These are phyloP conservation scores for Cordyceps cateniannulata DNA, from an alignment of 2,329 filamentous ascomycete genomes.

Conservation along the genomic window DNA sequence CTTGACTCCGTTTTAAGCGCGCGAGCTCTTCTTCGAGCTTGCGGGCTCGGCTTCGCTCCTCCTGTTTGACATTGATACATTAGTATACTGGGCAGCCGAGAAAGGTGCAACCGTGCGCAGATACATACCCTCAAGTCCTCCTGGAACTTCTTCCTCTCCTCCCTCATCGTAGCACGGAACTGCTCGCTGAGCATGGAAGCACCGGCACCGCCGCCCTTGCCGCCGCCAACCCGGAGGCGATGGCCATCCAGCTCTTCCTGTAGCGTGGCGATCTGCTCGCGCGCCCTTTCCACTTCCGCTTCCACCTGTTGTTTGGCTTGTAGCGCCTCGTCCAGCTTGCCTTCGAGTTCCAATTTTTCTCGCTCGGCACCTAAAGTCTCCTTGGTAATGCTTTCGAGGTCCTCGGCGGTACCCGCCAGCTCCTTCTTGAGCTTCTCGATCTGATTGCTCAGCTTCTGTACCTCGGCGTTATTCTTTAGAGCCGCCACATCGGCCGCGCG, in stretches of 20 bases:
- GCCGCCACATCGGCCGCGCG: constrained; percentile 53
- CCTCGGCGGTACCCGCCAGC: constrained; percentile 42
- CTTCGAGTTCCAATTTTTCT: constrained; percentile 42
- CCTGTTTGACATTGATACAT: constrained; percentile 28
- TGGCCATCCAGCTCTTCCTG: constrained; percentile 47
- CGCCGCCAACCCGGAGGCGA: constrained; percentile 36
- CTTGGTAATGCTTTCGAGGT: constrained; percentile 47
- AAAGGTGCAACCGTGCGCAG: neutral
- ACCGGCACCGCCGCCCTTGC: constrained; percentile 33
- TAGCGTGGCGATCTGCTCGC: constrained; percentile 33
- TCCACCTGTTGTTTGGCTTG: constrained; percentile 35
- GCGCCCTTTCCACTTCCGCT: constrained; percentile 31
- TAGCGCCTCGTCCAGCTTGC: constrained; percentile 33
- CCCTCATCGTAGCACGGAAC: constrained; percentile 49
- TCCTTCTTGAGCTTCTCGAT: constrained; percentile 45
- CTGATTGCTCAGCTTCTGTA: constrained; percentile 39
- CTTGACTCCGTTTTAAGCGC: constrained; percentile 35
- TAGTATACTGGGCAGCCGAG: constrained; percentile 16
- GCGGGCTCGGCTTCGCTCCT: constrained; percentile 42
- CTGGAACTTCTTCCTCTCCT: constrained; percentile 51
- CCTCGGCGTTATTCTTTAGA: constrained; percentile 41
- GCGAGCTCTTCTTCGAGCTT: constrained; percentile 46
- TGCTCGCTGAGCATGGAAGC: constrained; percentile 50
- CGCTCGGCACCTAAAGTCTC: constrained; percentile 45
- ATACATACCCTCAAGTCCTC: constrained; percentile 44